phyloP scores from a whole-genome alignment of 2,329 filamentous ascomycete species.

The Aspergillus felis region DNA sequence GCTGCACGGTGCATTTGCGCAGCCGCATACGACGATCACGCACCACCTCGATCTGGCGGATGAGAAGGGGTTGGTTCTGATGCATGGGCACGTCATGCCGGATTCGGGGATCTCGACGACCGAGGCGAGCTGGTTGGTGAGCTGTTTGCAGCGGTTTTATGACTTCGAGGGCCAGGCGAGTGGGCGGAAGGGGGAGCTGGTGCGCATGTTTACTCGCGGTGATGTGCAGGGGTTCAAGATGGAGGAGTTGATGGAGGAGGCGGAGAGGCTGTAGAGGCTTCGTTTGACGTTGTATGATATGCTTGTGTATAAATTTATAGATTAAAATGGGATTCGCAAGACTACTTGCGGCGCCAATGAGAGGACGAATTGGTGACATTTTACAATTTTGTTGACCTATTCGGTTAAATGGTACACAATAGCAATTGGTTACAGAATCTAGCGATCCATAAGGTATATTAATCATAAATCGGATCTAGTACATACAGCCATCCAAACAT shows the following conservation, averaged over 20 bases:
- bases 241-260: slow-evolving; percentile 81
- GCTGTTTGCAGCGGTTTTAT: slow-evolving; percentile 95
- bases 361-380: too few species aligned
- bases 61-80: slow-evolving; percentile 73
- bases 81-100: slow-evolving; percentile 77
- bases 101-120: slow-evolving; percentile 71
- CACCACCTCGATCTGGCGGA: slow-evolving; percentile 78
- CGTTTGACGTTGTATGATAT: not conserved
- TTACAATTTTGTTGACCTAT: too few species aligned
- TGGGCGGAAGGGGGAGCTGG: slow-evolving; percentile 62
- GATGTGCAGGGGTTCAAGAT: slow-evolving; percentile 72
- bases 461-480: not conserved
- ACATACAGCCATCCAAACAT: not conserved
- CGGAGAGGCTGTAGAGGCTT: slow-evolving; percentile 66
- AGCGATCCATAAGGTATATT: not conserved
- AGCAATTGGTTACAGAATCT: not conserved
- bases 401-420: not conserved
- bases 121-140: slow-evolving; percentile 83
- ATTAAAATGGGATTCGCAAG: not conserved
- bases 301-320: not conserved
- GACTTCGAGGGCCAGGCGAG: slow-evolving; percentile 53
- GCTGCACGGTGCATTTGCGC: slow-evolving; percentile 79
- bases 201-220: slow-evolving; percentile 78
- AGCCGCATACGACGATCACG: slow-evolving; percentile 89
- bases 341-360: not conserved